These are phyloP conservation scores for Fusarium sulawesiense DNA, from an alignment of 2,329 filamentous ascomycete genomes.

Conservation along the genomic window DNA sequence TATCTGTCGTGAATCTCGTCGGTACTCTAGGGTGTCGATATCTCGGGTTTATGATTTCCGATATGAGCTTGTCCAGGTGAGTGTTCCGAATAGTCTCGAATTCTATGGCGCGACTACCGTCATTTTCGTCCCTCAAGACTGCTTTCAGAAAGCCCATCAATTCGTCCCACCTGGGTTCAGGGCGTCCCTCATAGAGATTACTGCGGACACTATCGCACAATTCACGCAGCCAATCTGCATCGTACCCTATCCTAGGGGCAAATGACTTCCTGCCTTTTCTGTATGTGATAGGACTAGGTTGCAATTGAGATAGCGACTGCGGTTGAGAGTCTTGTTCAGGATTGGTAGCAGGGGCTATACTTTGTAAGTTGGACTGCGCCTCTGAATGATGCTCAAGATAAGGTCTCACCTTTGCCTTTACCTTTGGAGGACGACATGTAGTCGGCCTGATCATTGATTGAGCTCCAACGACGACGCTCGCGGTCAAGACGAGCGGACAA, in stretches of 20 bases:
- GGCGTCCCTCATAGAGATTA: conserved; percentile 49
- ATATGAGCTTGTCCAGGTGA: conserved; percentile 59
- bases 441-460: conserved; percentile 27
- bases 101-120: conserved; percentile 49
- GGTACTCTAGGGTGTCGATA: conserved; percentile 45
- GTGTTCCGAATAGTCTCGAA: conserved; percentile 55
- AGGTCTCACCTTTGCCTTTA: conserved; percentile 30
- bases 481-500: conserved; percentile 27
- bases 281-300: conserved; percentile 3
- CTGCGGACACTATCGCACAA: conserved; percentile 58
- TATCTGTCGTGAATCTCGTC: conserved; percentile 50
- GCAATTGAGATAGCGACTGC: background rate
- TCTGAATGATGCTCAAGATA: background rate
- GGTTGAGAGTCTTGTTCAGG: conserved; percentile 4
- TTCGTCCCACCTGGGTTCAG: conserved; percentile 51
- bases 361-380: conserved; percentile 26
- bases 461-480: conserved; percentile 25
- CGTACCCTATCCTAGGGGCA: conserved; percentile 17
- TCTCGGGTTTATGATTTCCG: conserved; percentile 52
- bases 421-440: conserved; percentile 21
- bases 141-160: conserved; percentile 55
- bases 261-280: conserved; percentile 1
- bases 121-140: conserved; percentile 54
- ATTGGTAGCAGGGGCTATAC: conserved; percentile 28
- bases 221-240: conserved; percentile 46